Base-by-base conservation (phyloP, 2,329 filamentous ascomycete species). In the Bipolaris zeicola region DNA sequence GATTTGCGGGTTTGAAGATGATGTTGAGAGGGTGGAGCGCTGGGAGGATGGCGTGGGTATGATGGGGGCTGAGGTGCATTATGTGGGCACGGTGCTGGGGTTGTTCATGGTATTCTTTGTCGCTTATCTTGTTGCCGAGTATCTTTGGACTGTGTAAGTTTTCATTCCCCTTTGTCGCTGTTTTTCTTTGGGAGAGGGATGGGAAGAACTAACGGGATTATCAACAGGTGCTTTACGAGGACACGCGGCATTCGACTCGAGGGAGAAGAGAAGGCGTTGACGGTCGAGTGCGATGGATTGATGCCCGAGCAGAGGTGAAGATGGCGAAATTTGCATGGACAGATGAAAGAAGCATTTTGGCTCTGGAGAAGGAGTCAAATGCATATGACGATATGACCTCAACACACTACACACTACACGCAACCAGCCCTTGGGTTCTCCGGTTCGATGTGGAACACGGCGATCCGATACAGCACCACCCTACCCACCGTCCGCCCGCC, bases 1-100 rank as follows among this genome's bases (percentile, higher is more conserved):
- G 2, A 58, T 72, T 4, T 72, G 69, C 38, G 67, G 68, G 2
- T 59, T 67, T 6, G 66, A 56, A 7, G 55, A 64, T 5, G 67
- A 71, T 37, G 56, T 67, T n/a, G 58, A 60, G n/a, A 49, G 45
- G n/a, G 58, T 63, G 39, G 57, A 47, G 38, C 13, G 20, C 3
- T 22, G 24, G 5, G 24, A 26, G 28, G 41, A 34, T 6, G 34
- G 55, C 5, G 50, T 11, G 28, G 34, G 45, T 13, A 20, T 58
- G 3, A 20, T 58, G 3, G 54, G 55, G 20, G 45, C 54, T 2
- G 52, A 62, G 42, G 50, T 48, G 6, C 62, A 67, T 39, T 64
- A 60, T 22, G 46, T 68, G 2, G 64, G 63, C 8, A 56, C 60
- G n/a, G 56, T 69, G 0, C 18, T 68, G 11, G 68, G 54, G 1